Base-by-base conservation (phyloP, 2,329 filamentous ascomycete genomes). In the Colletotrichum orbiculare region DNA sequence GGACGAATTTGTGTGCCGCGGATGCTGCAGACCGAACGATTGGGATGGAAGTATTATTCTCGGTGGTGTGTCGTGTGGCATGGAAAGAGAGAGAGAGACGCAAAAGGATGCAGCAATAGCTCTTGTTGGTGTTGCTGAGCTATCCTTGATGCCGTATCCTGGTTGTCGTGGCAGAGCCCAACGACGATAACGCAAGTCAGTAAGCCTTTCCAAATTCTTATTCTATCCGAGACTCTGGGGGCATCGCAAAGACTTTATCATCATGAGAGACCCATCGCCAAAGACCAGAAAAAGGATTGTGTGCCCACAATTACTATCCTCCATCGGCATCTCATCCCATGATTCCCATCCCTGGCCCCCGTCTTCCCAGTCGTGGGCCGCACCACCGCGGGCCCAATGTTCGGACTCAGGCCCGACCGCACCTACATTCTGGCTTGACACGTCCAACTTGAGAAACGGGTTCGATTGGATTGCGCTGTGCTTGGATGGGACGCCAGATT, bases 201-300 rank as follows among this genome's bases (percentile, higher is more conserved):
- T 33, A 53, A 46, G 15, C 46, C 41, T 61, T 61, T 65, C 39
- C 45, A 65, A 52, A 25, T 25, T 25, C 25, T 25, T 25, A 25
- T 25, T 25, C 25, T 25, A 1, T 25, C 25, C 25, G 25, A 25
- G 25, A 25, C 15, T 43, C 25, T 34, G 39, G 61, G 62, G 65
- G 65, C 56, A 67, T 66, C 47, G 49, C 53, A 53, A 67, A 58
- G 65, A 37, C 65, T 67, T 67, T 67, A 67, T 67, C 60, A 47
- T 64, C 17, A 12, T 55, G 8, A 35, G 9, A 46, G 37, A 34
- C 41, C 57, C 57, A 33, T 13, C 25, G 2, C 17, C 17, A 5
- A 37, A 25, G 25, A 25, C 25, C 25, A 25, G 25, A 25, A 25
- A 34, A 48, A 9, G 39, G 35, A 55, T 11, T 35, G 39, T 17